Conservation (phyloP, 1,139 yeast species). For the Geotrichum bryndzae region DNA sequence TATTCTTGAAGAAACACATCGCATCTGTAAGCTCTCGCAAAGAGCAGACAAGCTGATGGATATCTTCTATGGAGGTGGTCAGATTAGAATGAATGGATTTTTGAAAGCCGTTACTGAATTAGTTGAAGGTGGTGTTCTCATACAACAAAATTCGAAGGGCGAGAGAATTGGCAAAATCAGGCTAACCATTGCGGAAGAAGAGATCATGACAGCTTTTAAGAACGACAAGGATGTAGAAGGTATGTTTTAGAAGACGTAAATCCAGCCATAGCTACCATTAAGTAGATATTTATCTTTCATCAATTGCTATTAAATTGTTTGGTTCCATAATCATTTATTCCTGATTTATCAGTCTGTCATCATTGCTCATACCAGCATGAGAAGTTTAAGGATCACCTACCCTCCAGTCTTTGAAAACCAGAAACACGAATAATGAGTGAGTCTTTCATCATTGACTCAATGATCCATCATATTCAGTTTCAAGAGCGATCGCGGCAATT, state of each 20-base stretch:
- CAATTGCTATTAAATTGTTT: background rate
- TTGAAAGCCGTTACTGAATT: slow-evolving; percentile 55
- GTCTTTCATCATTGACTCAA: background rate
- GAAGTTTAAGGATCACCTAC: background rate
- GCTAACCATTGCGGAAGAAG: slow-evolving; percentile 66
- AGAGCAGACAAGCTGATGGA: slow-evolving; percentile 23
- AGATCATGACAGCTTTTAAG: slow-evolving; percentile 53
- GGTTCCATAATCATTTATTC: background rate
- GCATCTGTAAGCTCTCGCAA: slow-evolving; percentile 38
- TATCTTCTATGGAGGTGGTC: slow-evolving; percentile 20
- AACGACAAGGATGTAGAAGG: slow-evolving; percentile 44
- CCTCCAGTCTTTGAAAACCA: background rate
- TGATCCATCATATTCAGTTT: background rate
- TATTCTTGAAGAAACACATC: slow-evolving; percentile 67
- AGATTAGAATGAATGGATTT: slow-evolving; percentile 42
- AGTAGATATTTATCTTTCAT: background rate
- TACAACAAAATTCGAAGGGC: slow-evolving; percentile 59
- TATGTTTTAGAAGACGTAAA: slow-evolving; percentile 27
- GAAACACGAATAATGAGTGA: background rate
- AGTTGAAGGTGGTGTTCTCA: slow-evolving; percentile 69
- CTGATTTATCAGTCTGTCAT: background rate
- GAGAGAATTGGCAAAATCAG: slow-evolving; percentile 62
- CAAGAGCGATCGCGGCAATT: background rate
- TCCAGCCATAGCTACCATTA: background rate
- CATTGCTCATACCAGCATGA: background rate